Evolutionary conservation across 2,329 filamentous ascomycete species (phyloP).

Genomic region (Sporothrix mexicana): DNA sequence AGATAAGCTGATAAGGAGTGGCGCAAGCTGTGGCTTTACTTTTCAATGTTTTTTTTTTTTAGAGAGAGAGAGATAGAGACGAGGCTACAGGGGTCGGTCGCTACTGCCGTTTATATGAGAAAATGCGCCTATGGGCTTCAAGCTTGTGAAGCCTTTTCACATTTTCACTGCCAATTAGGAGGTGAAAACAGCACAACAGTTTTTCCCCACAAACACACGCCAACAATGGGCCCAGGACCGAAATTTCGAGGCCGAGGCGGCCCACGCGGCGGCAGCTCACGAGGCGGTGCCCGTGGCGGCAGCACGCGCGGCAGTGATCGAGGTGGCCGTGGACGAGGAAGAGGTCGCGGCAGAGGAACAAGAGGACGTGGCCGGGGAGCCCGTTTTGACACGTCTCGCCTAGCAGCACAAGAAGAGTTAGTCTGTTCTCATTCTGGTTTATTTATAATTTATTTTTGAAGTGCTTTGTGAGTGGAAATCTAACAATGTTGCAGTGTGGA

Average conservation of each 20-base stretch:
- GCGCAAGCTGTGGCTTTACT: conserved; percentile 29
- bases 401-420: conserved; percentile 55
- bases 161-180: conserved; percentile 26
- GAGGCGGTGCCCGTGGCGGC: conserved; percentile 39
- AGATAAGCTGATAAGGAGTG: conserved; percentile 54
- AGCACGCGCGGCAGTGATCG: conserved; percentile 34
- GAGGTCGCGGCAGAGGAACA: conserved; percentile 41
- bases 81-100: conserved; percentile 23
- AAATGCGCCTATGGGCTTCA: conserved; percentile 7
- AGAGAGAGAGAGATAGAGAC: too few relatives aligned
- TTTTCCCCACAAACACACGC: background rate
- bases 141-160: conserved; percentile 33
- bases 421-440: conserved; percentile 27
- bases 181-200: conserved; percentile 18
- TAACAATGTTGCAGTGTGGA: conserved; percentile 13
- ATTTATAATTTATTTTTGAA: background rate
- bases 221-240: conserved; percentile 47
- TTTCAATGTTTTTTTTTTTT: conserved; percentile 1
- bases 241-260: conserved; percentile 42
- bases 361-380: conserved; percentile 43
- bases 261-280: conserved; percentile 42
- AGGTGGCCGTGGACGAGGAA: conserved; percentile 36
- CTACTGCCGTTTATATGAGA: conserved; percentile 16
- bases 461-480: background rate
- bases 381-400: conserved; percentile 54